Conservation (phyloP, 2,329 filamentous ascomycete species). For the Beauveria caledonica region DNA sequence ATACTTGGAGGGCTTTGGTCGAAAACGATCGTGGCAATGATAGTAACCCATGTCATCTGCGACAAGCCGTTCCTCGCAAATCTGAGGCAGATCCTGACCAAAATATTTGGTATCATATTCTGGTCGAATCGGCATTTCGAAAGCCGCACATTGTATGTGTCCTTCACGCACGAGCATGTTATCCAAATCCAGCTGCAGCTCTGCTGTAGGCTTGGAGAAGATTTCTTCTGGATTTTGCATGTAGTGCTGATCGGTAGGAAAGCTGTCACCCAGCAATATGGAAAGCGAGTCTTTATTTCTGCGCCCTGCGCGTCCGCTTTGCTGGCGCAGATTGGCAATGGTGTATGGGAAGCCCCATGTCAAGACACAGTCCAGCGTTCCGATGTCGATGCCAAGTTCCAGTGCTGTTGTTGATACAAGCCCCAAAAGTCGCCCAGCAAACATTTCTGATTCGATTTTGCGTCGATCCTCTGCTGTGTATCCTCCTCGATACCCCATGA, state of each 20-base stretch:
- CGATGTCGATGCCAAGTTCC: constrained; percentile 92
- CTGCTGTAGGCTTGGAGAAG: constrained; percentile 82
- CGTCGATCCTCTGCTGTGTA: constrained; percentile 89
- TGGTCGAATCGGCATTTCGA: constrained; percentile 86
- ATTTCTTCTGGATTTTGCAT: constrained; percentile 95
- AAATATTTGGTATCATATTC: constrained; percentile 72
- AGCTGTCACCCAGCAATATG: constrained; percentile 80
- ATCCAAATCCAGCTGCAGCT: constrained; percentile 82
- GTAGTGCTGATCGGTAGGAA: constrained; percentile 88
- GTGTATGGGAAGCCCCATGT: constrained; percentile 94
- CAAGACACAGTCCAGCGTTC: constrained; percentile 84
- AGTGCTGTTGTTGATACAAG: constrained; percentile 91
- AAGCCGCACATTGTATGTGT: constrained; percentile 90
- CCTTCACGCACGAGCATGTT: constrained; percentile 90
- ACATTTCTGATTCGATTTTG: constrained; percentile 91
- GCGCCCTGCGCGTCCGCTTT: constrained; percentile 85
- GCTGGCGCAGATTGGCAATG: constrained; percentile 88
- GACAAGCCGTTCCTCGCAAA: constrained; percentile 66
- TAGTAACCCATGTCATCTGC: constrained; percentile 74
- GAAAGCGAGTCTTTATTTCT: constrained; percentile 91
- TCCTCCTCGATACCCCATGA: constrained; percentile 93
- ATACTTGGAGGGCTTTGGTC: constrained; percentile 71
- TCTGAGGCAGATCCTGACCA: constrained; percentile 58
- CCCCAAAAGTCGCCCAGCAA: constrained; percentile 84
- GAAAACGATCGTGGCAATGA: constrained; percentile 82